Evolutionary conservation across 345 rosid genomes (phyloP).

Genomic region (Brassica rapa): DNA sequence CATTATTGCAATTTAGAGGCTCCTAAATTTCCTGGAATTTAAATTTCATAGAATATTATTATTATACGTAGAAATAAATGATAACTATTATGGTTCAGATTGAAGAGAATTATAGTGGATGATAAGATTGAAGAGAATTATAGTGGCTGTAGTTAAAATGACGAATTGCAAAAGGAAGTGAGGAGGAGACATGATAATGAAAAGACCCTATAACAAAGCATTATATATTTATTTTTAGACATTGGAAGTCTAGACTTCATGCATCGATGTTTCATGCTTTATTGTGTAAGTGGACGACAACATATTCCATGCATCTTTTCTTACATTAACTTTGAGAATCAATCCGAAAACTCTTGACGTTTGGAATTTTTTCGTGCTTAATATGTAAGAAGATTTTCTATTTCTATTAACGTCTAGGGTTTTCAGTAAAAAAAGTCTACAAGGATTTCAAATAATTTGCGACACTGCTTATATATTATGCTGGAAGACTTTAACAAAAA

Average conservation of each 20-base stretch:
- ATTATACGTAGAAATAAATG: neutral
- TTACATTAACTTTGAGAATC: constrained; percentile 8
- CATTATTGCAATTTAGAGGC: constrained; percentile 30
- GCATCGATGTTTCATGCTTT: constrained; percentile 41
- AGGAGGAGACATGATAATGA: constrained; percentile 37
- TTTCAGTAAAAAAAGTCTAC: neutral
- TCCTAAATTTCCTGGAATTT: neutral
- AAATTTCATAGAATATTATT: neutral
- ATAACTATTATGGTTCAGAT: neutral
- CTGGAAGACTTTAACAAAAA: neutral
- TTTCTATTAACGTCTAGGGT: neutral
- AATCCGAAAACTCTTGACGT: constrained; percentile 21
- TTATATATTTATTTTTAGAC: constrained; percentile 17
- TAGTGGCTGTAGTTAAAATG: constrained; percentile 6
- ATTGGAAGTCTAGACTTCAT: constrained; percentile 45
- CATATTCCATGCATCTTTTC: constrained; percentile 4
- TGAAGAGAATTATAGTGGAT: neutral
- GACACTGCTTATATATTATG: neutral
- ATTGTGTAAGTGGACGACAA: constrained; percentile 40
- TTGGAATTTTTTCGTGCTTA: neutral
- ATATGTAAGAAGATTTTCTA: neutral
- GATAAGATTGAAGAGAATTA: neutral
- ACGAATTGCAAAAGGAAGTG: constrained; percentile 7
- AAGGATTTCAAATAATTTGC: neutral
- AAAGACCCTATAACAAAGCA: constrained; percentile 39